Base-by-base conservation (phyloP, 306 rosid species). In the Corylus avellana region DNA sequence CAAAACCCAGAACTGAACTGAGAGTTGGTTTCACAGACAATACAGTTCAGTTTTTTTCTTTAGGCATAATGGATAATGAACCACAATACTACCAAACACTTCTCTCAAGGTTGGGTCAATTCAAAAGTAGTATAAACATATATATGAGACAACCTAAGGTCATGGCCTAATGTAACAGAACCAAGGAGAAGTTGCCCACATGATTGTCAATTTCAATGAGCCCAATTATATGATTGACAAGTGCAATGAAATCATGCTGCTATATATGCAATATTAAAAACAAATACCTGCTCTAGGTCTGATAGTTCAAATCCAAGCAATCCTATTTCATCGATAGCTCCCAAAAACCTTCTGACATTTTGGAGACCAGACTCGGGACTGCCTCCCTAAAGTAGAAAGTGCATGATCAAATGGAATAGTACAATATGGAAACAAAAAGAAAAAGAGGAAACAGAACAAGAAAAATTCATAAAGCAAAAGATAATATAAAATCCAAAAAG, bases 241-340 rank as follows among this genome's bases (percentile, higher is more conserved):
- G 27, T 67, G 51, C 29, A 67, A 18, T 1, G 16, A 42, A 67
- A 67, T 39, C 8, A 11, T 6, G 9, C 42, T 20, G 53, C 14
- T 37, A 50, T 78, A 72, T 35, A 77, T 73, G 76, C 58, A 67
- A 67, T 39, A 18, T 42, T 67, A 67, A 17, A 67, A 18, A 4
- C 47, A 49, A n/a, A 13, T 90, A 95, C 98, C 98, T 92, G 90
- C 85, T 92, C 91, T 27, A 95, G 87, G 84, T 85, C 94, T 74
- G 89, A 85, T 78, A 84, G 76, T 81, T 91, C 91, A 88, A 95
- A 91, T 74, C 93, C 86, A 37, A 96, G 87, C 81, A 95, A 83
- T 79, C 96, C 98, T 84, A 95, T 67, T 78, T 90, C 96, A 87
- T 92, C 85, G 87, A 95, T 71, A 49, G 92, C 94, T 58, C 75